Conservation (phyloP, 768 basidiomycete species). For the Glaciozyma martinii region DNA sequence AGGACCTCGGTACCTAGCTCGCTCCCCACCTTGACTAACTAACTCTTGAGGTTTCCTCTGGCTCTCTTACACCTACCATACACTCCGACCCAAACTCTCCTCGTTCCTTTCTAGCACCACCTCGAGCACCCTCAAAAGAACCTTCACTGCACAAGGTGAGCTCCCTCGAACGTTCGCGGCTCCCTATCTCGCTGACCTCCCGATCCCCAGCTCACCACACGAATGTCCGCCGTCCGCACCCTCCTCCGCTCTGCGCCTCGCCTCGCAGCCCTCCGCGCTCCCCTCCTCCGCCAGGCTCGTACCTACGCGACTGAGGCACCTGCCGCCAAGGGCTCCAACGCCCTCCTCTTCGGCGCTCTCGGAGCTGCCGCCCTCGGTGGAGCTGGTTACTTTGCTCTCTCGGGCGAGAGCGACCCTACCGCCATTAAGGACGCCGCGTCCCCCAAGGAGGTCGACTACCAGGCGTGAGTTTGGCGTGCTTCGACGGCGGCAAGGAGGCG, state of each 20-base stretch:
- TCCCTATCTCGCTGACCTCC: too few relatives aligned
- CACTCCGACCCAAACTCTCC: too few relatives aligned
- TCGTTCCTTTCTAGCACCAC: too few relatives aligned
- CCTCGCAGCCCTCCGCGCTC: constrained; percentile 9
- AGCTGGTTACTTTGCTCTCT: constrained; percentile 55
- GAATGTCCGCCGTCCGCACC: constrained; percentile 1
- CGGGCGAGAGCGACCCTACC: constrained; percentile 47
- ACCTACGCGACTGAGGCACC: not conserved
- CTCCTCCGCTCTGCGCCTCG: constrained; percentile 22
- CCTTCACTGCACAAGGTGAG: too few relatives aligned
- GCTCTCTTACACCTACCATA: too few relatives aligned
- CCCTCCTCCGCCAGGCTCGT: constrained; percentile 1
- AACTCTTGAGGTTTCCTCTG: too few relatives aligned
- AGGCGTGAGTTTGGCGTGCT: constrained; percentile 41
- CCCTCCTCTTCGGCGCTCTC: constrained; percentile 42
- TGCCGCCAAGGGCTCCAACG: not conserved
- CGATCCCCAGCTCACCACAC: too few relatives aligned
- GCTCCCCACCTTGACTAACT: too few relatives aligned
- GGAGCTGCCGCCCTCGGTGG: constrained; percentile 53
- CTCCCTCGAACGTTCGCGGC: too few relatives aligned
- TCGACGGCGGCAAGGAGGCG: not conserved
- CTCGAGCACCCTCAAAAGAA: too few relatives aligned
- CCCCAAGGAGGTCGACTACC: constrained; percentile 77
- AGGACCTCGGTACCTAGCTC: too few relatives aligned
- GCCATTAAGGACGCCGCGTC: constrained; percentile 57